phyloP scores from a whole-genome alignment of 1,139 yeast species.

The Arxiozyma slooffiae region DNA sequence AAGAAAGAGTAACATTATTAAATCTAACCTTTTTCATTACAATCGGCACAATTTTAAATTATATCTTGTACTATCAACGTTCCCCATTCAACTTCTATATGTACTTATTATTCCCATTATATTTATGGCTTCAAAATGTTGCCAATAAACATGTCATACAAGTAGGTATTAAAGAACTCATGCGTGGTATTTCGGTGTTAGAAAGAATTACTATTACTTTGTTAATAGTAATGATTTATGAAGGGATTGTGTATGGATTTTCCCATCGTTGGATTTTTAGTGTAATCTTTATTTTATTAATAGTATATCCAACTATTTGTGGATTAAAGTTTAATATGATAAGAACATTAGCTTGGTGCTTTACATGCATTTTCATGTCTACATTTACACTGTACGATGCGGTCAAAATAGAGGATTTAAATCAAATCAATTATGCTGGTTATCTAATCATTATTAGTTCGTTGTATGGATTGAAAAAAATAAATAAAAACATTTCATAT shows the following conservation, averaged over 20 bases:
- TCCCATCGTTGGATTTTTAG: conserved; percentile 77
- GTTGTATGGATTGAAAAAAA: conserved; percentile 32
- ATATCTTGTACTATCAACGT: conserved; percentile 58
- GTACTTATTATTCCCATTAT: conserved; percentile 75
- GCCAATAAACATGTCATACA: conserved; percentile 34
- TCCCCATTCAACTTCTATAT: conserved; percentile 82
- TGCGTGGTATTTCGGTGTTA: conserved; percentile 41
- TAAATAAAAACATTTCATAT: conserved; percentile 16
- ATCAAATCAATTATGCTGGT: conserved; percentile 66
- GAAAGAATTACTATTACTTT: conserved; percentile 38
- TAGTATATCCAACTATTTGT: conserved; percentile 56
- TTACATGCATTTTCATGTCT: conserved; percentile 59
- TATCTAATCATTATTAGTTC: conserved; percentile 45
- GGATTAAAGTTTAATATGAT: conserved; percentile 30
- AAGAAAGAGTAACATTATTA: conserved; percentile 22
- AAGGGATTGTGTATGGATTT: conserved; percentile 84
- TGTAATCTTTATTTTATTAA: conserved; percentile 51
- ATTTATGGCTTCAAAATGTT: conserved; percentile 74
- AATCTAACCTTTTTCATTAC: conserved; percentile 23
- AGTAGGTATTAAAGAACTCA: conserved; percentile 44
- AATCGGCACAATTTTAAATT: conserved; percentile 35
- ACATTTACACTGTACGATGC: conserved; percentile 80
- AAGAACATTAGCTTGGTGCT: conserved; percentile 46
- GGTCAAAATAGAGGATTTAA: conserved; percentile 65
- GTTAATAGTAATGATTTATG: conserved; percentile 55